Evolutionary conservation across 805 yeast species (phyloP).

Genomic region (Wickerhamomyces ciferrii): DNA sequence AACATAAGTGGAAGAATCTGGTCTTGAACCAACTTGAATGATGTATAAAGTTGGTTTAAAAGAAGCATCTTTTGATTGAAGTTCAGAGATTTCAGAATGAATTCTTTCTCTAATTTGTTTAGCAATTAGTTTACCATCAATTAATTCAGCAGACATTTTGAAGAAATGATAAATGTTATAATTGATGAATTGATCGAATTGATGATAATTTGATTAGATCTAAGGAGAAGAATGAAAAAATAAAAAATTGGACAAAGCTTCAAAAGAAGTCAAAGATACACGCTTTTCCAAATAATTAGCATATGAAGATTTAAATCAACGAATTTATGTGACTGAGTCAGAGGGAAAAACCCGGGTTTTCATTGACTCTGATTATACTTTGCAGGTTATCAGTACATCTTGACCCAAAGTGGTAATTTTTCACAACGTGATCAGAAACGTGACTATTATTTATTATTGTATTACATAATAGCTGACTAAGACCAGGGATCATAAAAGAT

Average conservation of each 20-base stretch:
- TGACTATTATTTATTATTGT: too few relatives aligned
- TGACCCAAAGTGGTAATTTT: too few relatives aligned
- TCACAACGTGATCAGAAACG: too few relatives aligned
- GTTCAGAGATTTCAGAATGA: conserved; percentile 40
- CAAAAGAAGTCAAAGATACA: neutral
- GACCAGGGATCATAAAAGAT: too few relatives aligned
- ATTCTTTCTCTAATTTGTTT: conserved; percentile 45
- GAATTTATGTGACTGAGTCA: neutral
- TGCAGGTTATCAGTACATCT: too few relatives aligned
- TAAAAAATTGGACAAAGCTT: too few relatives aligned
- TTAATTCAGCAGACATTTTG: conserved; percentile 28
- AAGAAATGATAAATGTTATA: neutral
- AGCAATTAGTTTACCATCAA: conserved; percentile 62
- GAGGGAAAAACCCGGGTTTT: too few relatives aligned
- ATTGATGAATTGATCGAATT: neutral
- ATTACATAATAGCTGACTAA: too few relatives aligned
- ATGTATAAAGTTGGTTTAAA: conserved; percentile 78
- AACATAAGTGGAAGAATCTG: conserved; percentile 89
- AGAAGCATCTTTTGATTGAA: conserved; percentile 36
- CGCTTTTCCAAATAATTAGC: neutral
- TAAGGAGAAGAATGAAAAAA: neutral
- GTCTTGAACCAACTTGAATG: conserved; percentile 85
- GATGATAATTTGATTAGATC: neutral
- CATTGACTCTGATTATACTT: neutral
- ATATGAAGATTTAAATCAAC: neutral